Evolutionary conservation across 495 filamentous ascomycete genomes (phyloP).

Genomic region (Talaromyces stipitatus): DNA sequence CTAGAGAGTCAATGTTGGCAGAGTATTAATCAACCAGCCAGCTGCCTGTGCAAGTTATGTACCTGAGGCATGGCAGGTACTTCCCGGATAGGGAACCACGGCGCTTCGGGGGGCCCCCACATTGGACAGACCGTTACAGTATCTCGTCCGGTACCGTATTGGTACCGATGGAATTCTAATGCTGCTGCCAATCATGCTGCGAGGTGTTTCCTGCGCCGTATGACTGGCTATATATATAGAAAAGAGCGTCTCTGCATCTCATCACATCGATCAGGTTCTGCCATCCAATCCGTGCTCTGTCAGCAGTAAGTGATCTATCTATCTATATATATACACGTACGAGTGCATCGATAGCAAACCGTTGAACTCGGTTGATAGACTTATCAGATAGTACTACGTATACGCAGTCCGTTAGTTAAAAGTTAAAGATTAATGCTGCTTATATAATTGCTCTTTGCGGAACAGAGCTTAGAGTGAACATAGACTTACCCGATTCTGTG

Average conservation of each 20-base stretch:
- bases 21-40: background rate
- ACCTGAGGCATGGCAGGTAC: background rate
- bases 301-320: too few species aligned
- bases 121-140: background rate
- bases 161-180: background rate
- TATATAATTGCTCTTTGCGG: background rate
- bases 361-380: background rate
- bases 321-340: too few species aligned
- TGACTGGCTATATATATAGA: background rate
- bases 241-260: background rate
- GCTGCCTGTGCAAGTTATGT: background rate
- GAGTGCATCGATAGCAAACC: background rate
- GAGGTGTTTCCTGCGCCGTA: background rate
- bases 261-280: background rate
- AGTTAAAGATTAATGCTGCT: background rate
- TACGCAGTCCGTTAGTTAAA: too few species aligned
- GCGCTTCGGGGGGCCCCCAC: background rate
- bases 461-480: background rate
- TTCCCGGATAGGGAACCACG: conserved; percentile 3
- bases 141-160: background rate
- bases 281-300: background rate
- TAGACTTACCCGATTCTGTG: background rate
- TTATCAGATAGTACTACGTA: too few species aligned
- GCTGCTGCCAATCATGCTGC: background rate
- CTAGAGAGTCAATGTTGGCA: background rate